Evolutionary conservation across 495 filamentous ascomycete genomes (phyloP), one percentile per base, ranked within the genome.

Genomic region (Hypoxylon crocopeplum): DNA sequence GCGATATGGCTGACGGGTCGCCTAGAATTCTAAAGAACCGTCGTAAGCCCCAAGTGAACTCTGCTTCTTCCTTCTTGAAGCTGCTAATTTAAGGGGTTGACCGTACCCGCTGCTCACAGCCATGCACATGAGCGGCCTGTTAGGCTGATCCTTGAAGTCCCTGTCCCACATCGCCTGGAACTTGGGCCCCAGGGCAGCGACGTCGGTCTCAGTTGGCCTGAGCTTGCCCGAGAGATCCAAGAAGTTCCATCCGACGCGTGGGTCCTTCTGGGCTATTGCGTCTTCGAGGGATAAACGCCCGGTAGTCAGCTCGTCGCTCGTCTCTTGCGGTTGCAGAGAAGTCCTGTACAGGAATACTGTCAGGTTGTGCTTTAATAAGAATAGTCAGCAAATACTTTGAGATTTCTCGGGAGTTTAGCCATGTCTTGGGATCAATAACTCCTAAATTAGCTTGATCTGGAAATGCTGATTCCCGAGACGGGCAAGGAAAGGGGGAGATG

Each of bases 211-310:
- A 0, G 74, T 72, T 1, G 75, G 72, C 5, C 79, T 67, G 21
- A 79, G 24, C 59, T 82, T 82, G 38, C 59, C 59, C 5, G 68
- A 61, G 3, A 80, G 57, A 48, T 86, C 84, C 48, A 74, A 59
- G 8, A 53, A 63, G 58, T 79, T 83, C 78, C 78, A 83, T 3
- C 70, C 71, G 1, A 81, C 67, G 15, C 70, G 67, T 5, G 59
- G 61, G 46, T 75, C 37, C 2, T 69, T 62, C 15, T 41, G 48
- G 6, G 62, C 54, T 8, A 69, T 38, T 2, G 68, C 59, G 1
- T 71, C 65, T 36, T 66, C 48, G 3, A 49, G 10, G 22, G 57
- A 45, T 6, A 70, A 7, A 0, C 44, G 42, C 4, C 72, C 73
- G 3, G 7, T 53, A n/a, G 55, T 19, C 3, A 77, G 10, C 2